Evolutionary conservation across 1,284 basidiomycete species (phyloP), one percentile per base, ranked within the genome.

Genomic region (Apiotrichum porosum): DNA sequence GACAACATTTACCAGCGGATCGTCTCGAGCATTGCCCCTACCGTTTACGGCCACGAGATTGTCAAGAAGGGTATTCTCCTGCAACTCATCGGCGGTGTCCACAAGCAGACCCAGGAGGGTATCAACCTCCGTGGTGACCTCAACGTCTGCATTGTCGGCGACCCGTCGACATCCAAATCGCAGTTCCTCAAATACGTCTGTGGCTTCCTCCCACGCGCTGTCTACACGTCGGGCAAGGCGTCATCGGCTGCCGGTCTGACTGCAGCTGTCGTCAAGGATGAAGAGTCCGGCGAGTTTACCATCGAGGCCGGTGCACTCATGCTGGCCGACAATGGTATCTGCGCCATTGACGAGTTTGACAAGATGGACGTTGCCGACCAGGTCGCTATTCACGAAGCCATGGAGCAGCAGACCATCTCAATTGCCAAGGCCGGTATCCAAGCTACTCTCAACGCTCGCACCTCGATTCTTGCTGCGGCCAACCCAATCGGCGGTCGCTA

Each of bases 321-420:
- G 95, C 81, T 99, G 4, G 95, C 95, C 8, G 95, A 99, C 77
- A 98, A 98, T 61, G 95, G 95, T 18, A 97, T 98, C 69, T 99
- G 95, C 67, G 93, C 94, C 14, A 98, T 99, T 65, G 95, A 98
- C 77, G 95, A 98, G 73, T 98, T 99, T 70, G 94, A 99, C 81
- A 99, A 99, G 77, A 99, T 98, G 95, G 94, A 98, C 72, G 82
- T 97, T 39, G 84, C 89, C 3, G 95, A 98, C 72, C 95, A 98
- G 72, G 92, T 98, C 36, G 95, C 95, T 30, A 98, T 99, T 61
- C 95, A 99, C 80, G 94, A 98, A 79, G 93, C 95, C 2, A 98
- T 98, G 94, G 94, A 98, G 82, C 94, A 98, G 75, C 94, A 98
- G 77, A 98, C 94, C 1, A 97, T 98, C 65, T 97, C 92, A 30